A percentile compares a stretch with the other conserved stretches of the same genome.
Evolutionary conservation across 805 yeast species (phyloP).

Genomic region (Metschnikowia bowlesiae): DNA sequence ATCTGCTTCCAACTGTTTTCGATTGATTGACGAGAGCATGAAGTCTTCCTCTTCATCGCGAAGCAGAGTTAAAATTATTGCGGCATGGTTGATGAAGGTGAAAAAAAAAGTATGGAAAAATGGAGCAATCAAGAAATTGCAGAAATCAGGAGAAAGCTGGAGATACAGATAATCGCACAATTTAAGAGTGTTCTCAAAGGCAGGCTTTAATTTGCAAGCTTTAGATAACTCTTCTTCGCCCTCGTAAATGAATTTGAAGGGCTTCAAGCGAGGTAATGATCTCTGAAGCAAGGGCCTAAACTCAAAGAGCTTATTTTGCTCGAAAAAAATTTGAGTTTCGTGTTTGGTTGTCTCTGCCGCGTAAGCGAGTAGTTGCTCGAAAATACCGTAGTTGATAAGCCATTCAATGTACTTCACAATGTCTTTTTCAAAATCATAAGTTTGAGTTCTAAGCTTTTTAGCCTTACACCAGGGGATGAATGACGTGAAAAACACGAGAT

Average conservation of each 20-base stretch:
- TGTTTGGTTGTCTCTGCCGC: conserved; percentile 52
- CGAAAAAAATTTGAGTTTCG: conserved; percentile 30
- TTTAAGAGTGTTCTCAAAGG: conserved; percentile 24
- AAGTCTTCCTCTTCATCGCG: conserved; percentile 75
- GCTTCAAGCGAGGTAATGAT: conserved; percentile 55
- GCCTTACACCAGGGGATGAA: conserved; percentile 68
- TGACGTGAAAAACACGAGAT: conserved; percentile 48
- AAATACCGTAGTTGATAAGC: conserved; percentile 60
- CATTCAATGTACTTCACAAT: conserved; percentile 57
- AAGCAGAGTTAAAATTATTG: conserved; percentile 59
- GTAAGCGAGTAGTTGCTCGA: conserved; percentile 61
- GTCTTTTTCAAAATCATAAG: conserved; percentile 50
- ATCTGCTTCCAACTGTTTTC: conserved; percentile 36
- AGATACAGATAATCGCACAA: conserved; percentile 26
- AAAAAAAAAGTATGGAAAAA: conserved; percentile 49
- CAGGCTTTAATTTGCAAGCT: conserved; percentile 25
- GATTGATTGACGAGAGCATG: conserved; percentile 45
- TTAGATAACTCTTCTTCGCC: conserved; percentile 33
- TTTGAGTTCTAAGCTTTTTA: conserved; percentile 34
- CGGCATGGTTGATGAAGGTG: conserved; percentile 57
- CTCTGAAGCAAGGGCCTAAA: conserved; percentile 62
- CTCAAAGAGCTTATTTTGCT: conserved; percentile 54
- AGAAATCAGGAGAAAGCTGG: conserved; percentile 20
- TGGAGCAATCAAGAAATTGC: conserved; percentile 32
- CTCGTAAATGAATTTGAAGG: conserved; percentile 49